These are phyloP conservation scores for Aulographum hederae DNA, from an alignment of 2,329 filamentous ascomycete species.

Conservation along the genomic window DNA sequence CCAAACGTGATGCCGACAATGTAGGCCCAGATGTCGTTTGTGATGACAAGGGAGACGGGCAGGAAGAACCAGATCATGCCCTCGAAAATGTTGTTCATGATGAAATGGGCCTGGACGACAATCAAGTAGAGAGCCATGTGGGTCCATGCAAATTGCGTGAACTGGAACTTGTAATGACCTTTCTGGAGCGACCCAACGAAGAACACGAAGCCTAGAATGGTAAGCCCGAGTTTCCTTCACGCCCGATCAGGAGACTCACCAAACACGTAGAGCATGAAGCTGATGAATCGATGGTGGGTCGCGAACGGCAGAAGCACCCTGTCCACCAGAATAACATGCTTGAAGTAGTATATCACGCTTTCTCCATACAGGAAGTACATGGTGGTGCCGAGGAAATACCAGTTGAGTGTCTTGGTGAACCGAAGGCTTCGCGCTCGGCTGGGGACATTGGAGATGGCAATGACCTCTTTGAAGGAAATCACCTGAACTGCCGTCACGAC, in stretches of 20 bases:
- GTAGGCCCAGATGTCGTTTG: slow-evolving; percentile 97
- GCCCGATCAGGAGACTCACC: slow-evolving; percentile 36
- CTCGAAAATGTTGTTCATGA: slow-evolving; percentile 99
- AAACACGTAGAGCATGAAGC: slow-evolving; percentile 94
- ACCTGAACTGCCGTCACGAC: slow-evolving; percentile 90
- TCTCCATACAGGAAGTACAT: slow-evolving; percentile 99
- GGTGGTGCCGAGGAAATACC: slow-evolving; percentile 96
- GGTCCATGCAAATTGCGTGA: slow-evolving; percentile 98
- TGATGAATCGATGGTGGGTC: slow-evolving; percentile 96
- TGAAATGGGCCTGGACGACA: slow-evolving; percentile 93
- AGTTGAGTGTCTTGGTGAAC: slow-evolving; percentile 92
- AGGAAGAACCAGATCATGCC: slow-evolving; percentile 99
- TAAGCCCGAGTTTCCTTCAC: slow-evolving; percentile 10
- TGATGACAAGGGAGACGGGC: slow-evolving; percentile 85
- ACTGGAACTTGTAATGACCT: slow-evolving; percentile 95
- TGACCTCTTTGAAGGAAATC: slow-evolving; percentile 97
- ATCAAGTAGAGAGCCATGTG: slow-evolving; percentile 98
- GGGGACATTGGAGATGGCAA: slow-evolving; percentile 89
- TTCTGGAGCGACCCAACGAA: slow-evolving; percentile 91
- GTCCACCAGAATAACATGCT: slow-evolving; percentile 93
- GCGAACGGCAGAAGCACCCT: slow-evolving; percentile 82
- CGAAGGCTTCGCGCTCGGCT: slow-evolving; percentile 77
- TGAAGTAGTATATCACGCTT: slow-evolving; percentile 99
- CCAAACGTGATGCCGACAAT: slow-evolving; percentile 95
- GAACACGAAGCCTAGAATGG: slow-evolving; percentile 69